Evolutionary conservation across 805 yeast genomes (phyloP).

Genomic region (Jamesozyma hellenica): DNA sequence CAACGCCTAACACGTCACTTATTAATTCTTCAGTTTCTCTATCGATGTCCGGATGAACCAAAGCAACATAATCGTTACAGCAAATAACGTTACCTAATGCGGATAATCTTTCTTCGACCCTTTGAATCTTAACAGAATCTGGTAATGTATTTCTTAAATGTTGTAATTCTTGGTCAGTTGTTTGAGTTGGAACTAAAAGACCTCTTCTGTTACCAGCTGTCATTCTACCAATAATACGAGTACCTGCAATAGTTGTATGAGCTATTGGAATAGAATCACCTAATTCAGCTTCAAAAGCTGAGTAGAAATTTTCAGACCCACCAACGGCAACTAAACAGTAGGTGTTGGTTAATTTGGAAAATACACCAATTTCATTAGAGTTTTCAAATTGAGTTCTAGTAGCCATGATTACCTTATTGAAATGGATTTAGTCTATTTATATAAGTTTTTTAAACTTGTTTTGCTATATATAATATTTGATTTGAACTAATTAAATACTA

Average conservation of each 20-base stretch:
- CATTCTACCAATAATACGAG: conserved; percentile 95
- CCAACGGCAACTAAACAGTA: conserved; percentile 95
- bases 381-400: conserved; percentile 73
- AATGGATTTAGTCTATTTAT: too few relatives aligned
- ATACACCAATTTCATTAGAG: conserved; percentile 87
- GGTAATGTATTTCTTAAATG: conserved; percentile 95
- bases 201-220: conserved; percentile 98
- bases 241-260: conserved; percentile 96
- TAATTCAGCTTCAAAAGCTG: conserved; percentile 94
- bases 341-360: conserved; percentile 88
- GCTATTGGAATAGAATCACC: conserved; percentile 95
- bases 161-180: conserved; percentile 96
- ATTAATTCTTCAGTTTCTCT: conserved; percentile 97
- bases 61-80: conserved; percentile 97
- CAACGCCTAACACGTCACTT: conserved; percentile 96
- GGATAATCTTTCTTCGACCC: conserved; percentile 94
- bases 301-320: conserved; percentile 79
- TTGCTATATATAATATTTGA: too few relatives aligned
- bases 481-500: too few relatives aligned
- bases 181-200: conserved; percentile 89
- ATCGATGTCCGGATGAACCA: conserved; percentile 98
- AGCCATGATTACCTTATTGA: conserved; percentile 37
- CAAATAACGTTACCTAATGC: conserved; percentile 97
- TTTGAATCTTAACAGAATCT: conserved; percentile 87
- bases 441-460: too few relatives aligned